Evolutionary conservation across 192 early-diverging fungal genomes (phyloP).

Genomic region (Chytriomyces confervae): DNA sequence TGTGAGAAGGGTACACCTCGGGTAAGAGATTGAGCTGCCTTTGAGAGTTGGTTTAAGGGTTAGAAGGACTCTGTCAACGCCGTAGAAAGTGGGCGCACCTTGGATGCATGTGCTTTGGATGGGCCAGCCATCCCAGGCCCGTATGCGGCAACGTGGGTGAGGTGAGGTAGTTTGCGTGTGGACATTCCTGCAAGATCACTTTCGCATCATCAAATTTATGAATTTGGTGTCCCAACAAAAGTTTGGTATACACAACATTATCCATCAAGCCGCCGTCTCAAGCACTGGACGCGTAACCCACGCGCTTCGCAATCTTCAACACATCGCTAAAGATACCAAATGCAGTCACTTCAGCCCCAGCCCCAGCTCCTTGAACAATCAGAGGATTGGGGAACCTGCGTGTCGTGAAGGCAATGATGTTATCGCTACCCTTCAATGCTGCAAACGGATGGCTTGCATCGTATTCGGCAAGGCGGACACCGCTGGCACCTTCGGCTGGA

Average conservation of each 20-base stretch:
- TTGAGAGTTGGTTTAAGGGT: no score
- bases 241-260: not conserved
- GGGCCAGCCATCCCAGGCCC: no score
- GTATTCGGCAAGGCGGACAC: conserved; percentile 68
- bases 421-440: conserved; percentile 95
- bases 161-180: no score
- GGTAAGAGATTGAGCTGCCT: no score
- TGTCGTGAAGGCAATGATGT: conserved; percentile 96
- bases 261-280: not conserved
- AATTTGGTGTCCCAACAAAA: no score
- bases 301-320: conserved; percentile 70
- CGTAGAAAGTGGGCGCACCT: no score
- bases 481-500: conserved; percentile 66
- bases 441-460: conserved; percentile 92
- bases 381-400: conserved; percentile 92
- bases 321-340: conserved; percentile 97
- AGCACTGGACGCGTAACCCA: conserved; percentile 13
- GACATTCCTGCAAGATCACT: no score
- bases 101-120: no score
- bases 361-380: conserved; percentile 95
- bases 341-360: conserved; percentile 95
- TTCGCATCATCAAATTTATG: no score
- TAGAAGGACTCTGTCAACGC: no score
- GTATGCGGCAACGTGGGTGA: no score
- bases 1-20: no score